phyloP scores from a whole-genome alignment of 495 filamentous ascomycete species.

The Geopyxis carbonaria region DNA sequence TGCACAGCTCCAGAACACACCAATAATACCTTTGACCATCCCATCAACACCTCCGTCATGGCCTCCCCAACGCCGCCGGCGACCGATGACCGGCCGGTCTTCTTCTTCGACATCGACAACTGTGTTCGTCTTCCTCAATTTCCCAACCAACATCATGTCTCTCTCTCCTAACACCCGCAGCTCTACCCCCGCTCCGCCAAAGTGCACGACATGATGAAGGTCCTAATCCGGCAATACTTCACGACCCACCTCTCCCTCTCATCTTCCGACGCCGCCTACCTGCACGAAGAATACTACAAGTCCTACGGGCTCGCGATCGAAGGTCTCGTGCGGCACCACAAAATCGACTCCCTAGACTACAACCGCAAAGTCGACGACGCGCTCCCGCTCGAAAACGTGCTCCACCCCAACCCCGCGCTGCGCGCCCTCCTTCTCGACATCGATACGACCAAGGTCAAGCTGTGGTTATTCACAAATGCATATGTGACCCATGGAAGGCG shows the following conservation, averaged over 20 bases:
- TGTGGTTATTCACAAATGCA: conserved; percentile 94
- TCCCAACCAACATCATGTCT: neutral
- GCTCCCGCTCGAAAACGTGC: conserved; percentile 66
- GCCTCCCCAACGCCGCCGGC: conserved; percentile 3
- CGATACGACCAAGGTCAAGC: conserved; percentile 53
- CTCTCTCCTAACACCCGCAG: neutral
- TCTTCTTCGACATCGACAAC: conserved; percentile 97
- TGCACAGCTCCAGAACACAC: too few relatives aligned
- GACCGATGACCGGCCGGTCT: conserved; percentile 37
- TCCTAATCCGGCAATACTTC: conserved; percentile 34
- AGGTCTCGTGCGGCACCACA: conserved; percentile 80
- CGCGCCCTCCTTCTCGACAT: conserved; percentile 62
- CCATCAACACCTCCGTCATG: neutral
- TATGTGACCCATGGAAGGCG: conserved; percentile 73
- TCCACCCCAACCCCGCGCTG: conserved; percentile 58
- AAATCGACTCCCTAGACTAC: conserved; percentile 89
- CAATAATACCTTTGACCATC: too few relatives aligned
- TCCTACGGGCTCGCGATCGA: conserved; percentile 95
- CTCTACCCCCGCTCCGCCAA: conserved; percentile 22
- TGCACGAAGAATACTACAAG: conserved; percentile 84
- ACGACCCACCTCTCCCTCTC: conserved; percentile 29
- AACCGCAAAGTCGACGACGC: conserved; percentile 92
- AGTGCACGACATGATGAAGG: conserved; percentile 43
- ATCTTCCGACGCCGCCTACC: conserved; percentile 53
- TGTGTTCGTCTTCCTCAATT: conserved; percentile 41